A percentile compares a stretch with the other conserved stretches of the same genome.
These are phyloP conservation scores for Prunus campanulata DNA, from an alignment of 306 rosid species.

Conservation along the genomic window DNA sequence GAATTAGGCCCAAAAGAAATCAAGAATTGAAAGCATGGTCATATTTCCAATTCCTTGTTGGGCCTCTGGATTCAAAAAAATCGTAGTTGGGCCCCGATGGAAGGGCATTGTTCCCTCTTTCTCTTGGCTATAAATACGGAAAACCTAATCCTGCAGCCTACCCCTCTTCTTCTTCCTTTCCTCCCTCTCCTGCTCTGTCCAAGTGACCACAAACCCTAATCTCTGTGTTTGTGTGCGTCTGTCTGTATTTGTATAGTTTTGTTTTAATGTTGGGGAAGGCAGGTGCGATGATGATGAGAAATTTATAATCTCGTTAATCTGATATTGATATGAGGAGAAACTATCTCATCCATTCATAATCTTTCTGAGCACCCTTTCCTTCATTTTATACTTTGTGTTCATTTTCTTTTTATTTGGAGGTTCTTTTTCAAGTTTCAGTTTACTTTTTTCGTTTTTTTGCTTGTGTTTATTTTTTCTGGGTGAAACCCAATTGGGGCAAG, in stretches of 20 bases:
- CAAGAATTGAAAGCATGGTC: background rate
- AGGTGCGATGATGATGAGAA: constrained; percentile 42
- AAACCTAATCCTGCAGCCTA: background rate
- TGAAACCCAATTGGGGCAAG: no score
- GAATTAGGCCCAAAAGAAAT: background rate
- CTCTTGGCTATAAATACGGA: background rate
- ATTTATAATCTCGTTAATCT: constrained; percentile 47
- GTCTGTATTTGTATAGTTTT: background rate
- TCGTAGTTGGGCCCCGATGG: background rate
- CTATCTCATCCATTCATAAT: constrained; percentile 37
- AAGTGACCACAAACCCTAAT: background rate
- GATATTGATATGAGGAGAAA: constrained; percentile 35
- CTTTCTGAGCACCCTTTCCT: constrained; percentile 38
- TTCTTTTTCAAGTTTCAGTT: background rate
- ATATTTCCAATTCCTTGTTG: background rate
- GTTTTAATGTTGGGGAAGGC: background rate
- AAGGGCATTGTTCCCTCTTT: background rate
- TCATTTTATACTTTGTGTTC: no score
- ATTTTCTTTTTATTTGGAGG: background rate
- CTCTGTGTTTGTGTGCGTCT: background rate
- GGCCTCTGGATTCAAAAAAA: no score
- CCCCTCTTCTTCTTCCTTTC: background rate
- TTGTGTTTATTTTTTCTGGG: background rate
- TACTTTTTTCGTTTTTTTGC: background rate
- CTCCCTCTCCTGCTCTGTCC: background rate